A percentile compares a stretch with the other conserved stretches of the same genome.
phyloP scores from a whole-genome alignment of 1,284 basidiomycete genomes.

The Ustilago sp. region DNA sequence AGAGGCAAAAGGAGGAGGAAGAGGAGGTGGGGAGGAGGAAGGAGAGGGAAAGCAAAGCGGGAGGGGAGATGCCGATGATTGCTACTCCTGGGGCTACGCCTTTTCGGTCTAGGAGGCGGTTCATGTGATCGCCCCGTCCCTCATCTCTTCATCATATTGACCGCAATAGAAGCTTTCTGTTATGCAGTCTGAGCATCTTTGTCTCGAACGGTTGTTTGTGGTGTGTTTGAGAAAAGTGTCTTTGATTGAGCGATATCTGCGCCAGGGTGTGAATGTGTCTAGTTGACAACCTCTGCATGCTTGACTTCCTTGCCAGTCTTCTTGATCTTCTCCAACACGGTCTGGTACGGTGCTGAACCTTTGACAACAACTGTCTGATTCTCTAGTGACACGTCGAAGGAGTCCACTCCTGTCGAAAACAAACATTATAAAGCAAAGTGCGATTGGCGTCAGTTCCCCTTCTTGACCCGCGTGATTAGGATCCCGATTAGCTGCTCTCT shows the following conservation, averaged over 20 bases:
- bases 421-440: background rate
- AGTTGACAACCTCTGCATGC: slow-evolving; percentile 42
- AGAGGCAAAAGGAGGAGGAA: slow-evolving; percentile 23
- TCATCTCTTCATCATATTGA: background rate
- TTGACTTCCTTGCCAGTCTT: slow-evolving; percentile 86
- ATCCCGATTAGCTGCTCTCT: too few species aligned
- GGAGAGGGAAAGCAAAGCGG: slow-evolving; percentile 17
- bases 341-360: slow-evolving; percentile 76
- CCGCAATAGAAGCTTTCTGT: too few species aligned
- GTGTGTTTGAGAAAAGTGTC: background rate
- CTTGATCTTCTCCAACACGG: slow-evolving; percentile 79
- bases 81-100: slow-evolving; percentile 46
- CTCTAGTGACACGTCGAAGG: slow-evolving; percentile 75
- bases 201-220: background rate
- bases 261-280: background rate
- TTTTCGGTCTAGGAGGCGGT: slow-evolving; percentile 24
- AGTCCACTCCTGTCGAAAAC: slow-evolving; percentile 45
- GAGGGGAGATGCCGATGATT: slow-evolving; percentile 27
- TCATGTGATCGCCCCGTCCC: background rate
- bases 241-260: background rate
- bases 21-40: slow-evolving; percentile 19
- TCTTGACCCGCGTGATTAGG: too few species aligned
- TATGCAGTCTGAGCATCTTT: background rate
- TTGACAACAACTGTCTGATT: slow-evolving; percentile 80
- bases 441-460: background rate